phyloP scores from a whole-genome alignment of 768 basidiomycete species.

The Candolleomyces eurysporus region DNA sequence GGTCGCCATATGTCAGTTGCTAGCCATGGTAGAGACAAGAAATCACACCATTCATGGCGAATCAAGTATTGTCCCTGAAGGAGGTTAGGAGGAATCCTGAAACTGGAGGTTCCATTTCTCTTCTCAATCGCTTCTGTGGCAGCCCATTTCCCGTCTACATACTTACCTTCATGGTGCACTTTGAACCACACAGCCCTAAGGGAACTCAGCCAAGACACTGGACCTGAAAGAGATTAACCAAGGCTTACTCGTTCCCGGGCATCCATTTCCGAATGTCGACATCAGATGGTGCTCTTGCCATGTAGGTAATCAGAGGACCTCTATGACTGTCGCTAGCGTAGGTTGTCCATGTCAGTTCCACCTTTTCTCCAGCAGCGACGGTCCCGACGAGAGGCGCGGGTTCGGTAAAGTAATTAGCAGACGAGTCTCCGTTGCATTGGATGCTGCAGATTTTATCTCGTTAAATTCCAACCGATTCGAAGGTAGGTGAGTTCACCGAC shows the following conservation, averaged over 20 bases:
- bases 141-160: conserved; percentile 41
- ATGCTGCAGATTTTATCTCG: conserved; percentile 14
- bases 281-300: conserved; percentile 43
- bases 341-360: conserved; percentile 37
- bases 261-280: conserved; percentile 32
- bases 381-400: conserved; percentile 32
- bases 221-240: no score
- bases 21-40: no score
- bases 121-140: conserved; percentile 35
- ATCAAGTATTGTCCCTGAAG: conserved; percentile 45
- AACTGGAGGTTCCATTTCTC: conserved; percentile 36
- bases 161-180: conserved; percentile 39
- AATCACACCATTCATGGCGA: conserved; percentile 39
- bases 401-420: conserved; percentile 9
- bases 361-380: conserved; percentile 35
- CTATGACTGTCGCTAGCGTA: conserved; percentile 5
- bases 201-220: neutral
- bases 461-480: neutral
- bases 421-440: conserved; percentile 27
- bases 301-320: conserved; percentile 46
- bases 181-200: conserved; percentile 49
- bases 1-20: neutral
- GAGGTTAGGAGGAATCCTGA: conserved; percentile 42
- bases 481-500: conserved; percentile 9
- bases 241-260: conserved; percentile 34